These are phyloP conservation scores for Colletotrichum sp. DNA, from an alignment of 2,329 filamentous ascomycete genomes.

Conservation along the genomic window DNA sequence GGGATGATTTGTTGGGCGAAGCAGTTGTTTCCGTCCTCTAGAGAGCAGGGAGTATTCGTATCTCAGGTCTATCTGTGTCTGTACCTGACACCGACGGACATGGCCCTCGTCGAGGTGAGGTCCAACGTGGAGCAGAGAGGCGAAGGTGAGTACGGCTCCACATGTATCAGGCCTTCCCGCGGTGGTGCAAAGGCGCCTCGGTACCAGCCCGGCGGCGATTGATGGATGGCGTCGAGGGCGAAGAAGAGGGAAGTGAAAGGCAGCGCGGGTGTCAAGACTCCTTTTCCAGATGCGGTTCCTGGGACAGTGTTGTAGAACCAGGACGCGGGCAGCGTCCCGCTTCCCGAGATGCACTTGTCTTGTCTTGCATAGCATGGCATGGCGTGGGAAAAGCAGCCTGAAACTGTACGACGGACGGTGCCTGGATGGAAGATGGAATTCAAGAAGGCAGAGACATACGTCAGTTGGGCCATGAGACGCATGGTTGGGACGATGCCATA, in stretches of 20 bases:
- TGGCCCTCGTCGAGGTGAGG: not conserved
- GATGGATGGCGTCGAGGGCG: not conserved
- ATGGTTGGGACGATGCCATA: not conserved
- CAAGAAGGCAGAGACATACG: not conserved
- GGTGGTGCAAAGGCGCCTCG: not conserved
- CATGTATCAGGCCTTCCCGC: not conserved
- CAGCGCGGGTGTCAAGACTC: not conserved
- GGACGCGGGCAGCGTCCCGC: not conserved
- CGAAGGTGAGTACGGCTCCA: not conserved
- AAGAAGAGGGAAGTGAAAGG: not conserved
- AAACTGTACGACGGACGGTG: not conserved
- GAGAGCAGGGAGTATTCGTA: not conserved
- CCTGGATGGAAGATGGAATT: not conserved
- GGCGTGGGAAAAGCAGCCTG: not conserved
- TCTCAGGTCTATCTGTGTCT: not conserved
- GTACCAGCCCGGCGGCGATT: not conserved
- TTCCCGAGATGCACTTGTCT: not conserved
- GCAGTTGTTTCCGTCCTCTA: not conserved
- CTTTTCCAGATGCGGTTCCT: not conserved
- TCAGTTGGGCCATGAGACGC: not conserved
- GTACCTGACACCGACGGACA: not conserved
- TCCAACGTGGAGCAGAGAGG: not conserved
- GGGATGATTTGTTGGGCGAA: not conserved
- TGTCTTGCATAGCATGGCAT: not conserved
- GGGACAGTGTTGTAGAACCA: not conserved